Evolutionary conservation across 176 grass and related monocot species (phyloP).

Genomic region (Avena insularis): DNA sequence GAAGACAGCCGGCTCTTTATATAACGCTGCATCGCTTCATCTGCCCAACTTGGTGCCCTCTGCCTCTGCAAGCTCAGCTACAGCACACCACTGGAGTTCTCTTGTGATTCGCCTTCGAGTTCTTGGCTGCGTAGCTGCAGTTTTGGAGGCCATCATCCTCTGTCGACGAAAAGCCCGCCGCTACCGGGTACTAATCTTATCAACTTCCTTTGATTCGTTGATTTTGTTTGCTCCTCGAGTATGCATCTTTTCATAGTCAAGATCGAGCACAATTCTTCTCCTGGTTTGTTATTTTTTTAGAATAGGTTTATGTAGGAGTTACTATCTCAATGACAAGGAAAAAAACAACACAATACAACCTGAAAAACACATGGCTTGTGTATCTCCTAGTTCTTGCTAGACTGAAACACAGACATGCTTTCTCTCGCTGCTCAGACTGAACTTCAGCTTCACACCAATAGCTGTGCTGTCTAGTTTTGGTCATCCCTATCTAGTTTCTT

Average conservation of each 20-base stretch:
- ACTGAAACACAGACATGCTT: slow-evolving; percentile 7
- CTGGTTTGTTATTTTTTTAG: neutral
- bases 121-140: neutral
- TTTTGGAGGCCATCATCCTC: neutral
- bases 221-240: slow-evolving; percentile 6
- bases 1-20: slow-evolving; percentile 52
- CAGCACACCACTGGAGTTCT: slow-evolving; percentile 33
- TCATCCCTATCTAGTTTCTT: neutral
- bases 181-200: slow-evolving; percentile 47
- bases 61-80: slow-evolving; percentile 15
- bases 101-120: neutral
- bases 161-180: neutral
- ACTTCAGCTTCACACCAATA: slow-evolving; percentile 1
- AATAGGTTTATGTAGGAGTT: slow-evolving; percentile 15
- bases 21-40: slow-evolving; percentile 50
- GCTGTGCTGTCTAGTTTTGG: neutral
- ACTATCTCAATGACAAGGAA: neutral
- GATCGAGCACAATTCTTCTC: slow-evolving; percentile 1
- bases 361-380: slow-evolving; percentile 17
- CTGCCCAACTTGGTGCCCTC: slow-evolving; percentile 51
- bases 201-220: neutral
- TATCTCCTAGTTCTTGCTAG: neutral
- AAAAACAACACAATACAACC: neutral
- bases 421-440: neutral
- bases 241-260: slow-evolving; percentile 25